Percentiles rank a stretch among this genome's conserved stretches.
phyloP scores from a whole-genome alignment of 805 yeast genomes.

The Kodamaea nitidulidarum region DNA sequence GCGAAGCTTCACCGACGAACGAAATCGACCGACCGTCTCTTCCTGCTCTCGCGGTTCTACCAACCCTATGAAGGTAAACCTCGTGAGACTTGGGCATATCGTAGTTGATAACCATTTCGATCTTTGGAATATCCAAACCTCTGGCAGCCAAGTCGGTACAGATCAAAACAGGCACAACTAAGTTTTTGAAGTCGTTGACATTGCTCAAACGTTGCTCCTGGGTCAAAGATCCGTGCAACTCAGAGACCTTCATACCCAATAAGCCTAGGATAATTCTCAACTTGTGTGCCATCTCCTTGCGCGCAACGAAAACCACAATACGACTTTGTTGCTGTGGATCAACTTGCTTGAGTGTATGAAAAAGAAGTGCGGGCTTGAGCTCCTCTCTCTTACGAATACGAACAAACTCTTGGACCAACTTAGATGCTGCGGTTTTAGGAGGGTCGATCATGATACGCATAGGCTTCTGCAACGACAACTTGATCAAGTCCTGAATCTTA shows the following conservation, averaged over 20 bases:
- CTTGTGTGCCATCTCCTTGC: constrained; percentile 87
- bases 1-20: constrained; percentile 87
- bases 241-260: constrained; percentile 72
- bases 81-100: constrained; percentile 95
- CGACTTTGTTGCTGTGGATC: constrained; percentile 63
- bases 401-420: constrained; percentile 88
- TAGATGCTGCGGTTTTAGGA: constrained; percentile 90
- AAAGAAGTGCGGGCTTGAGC: constrained; percentile 78
- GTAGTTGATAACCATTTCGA: constrained; percentile 88
- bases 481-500: constrained; percentile 80
- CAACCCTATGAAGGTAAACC: constrained; percentile 92
- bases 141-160: constrained; percentile 99
- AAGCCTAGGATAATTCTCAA: constrained; percentile 73
- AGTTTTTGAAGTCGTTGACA: constrained; percentile 75
- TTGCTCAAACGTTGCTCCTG: constrained; percentile 91
- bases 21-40: constrained; percentile 91
- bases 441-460: constrained; percentile 95
- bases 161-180: constrained; percentile 79
- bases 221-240: constrained; percentile 76
- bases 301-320: constrained; percentile 84
- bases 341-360: constrained; percentile 62
- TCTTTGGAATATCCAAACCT: constrained; percentile 98
- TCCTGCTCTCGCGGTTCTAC: constrained; percentile 99
- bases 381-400: constrained; percentile 88
- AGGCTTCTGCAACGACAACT: constrained; percentile 83